These are phyloP conservation scores for Amanita inopinata DNA, from an alignment of 768 basidiomycete species.

Conservation along the genomic window DNA sequence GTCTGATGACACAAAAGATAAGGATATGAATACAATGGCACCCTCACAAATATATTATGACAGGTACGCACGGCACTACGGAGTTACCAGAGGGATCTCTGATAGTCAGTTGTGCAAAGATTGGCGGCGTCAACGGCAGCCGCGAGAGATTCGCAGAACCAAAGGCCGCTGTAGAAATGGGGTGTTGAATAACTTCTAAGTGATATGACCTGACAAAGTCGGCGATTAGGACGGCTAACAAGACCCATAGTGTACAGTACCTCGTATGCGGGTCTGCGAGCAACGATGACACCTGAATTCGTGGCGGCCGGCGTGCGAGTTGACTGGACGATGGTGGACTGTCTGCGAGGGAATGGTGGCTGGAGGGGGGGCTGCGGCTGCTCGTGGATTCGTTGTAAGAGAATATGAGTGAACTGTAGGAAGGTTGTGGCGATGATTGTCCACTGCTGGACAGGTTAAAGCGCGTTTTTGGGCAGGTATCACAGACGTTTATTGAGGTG, in stretches of 20 bases:
- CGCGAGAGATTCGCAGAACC: conserved; percentile 65
- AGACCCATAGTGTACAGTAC: conserved; percentile 22
- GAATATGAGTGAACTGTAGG: conserved; percentile 27
- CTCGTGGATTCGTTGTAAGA: conserved; percentile 28
- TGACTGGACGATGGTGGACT: conserved; percentile 27
- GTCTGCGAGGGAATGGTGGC: conserved; percentile 27
- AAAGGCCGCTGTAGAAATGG: conserved; percentile 75
- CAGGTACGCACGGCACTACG: conserved; percentile 63
- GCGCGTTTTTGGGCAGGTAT: conserved; percentile 10
- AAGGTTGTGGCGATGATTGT: conserved; percentile 40
- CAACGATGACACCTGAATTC: conserved; percentile 51
- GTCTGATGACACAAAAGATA: conserved; percentile 32
- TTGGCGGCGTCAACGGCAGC: conserved; percentile 75
- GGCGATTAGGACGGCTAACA: neutral
- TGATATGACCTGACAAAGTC: conserved; percentile 47
- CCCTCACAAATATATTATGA: neutral
- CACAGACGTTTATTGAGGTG: neutral
- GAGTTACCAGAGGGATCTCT: conserved; percentile 62
- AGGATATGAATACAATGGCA: conserved; percentile 13
- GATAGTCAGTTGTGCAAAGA: conserved; percentile 72
- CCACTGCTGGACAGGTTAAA: conserved; percentile 30
- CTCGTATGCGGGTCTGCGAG: conserved; percentile 44
- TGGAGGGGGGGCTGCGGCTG: conserved; percentile 35
- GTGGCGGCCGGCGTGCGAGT: conserved; percentile 32
- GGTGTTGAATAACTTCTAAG: conserved; percentile 81